These are phyloP conservation scores for Lentinus brumalis DNA, from an alignment of 768 basidiomycete genomes.

Conservation along the genomic window DNA sequence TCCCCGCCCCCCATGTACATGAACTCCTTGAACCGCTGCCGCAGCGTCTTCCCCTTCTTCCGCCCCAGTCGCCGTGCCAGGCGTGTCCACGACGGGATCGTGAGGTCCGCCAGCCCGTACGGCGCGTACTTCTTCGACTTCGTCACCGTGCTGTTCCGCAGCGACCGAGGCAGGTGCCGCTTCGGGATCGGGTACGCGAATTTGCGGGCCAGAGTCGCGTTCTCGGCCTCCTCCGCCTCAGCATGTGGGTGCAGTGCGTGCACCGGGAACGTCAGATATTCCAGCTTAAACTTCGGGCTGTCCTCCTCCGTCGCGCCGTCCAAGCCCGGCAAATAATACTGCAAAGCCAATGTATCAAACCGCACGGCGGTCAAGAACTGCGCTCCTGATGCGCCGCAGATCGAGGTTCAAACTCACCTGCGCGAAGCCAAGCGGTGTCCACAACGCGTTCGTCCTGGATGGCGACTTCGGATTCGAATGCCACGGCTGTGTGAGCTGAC, in stretches of 20 bases:
- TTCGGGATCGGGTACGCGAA: slow-evolving; percentile 57
- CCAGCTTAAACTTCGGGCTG: slow-evolving; percentile 68
- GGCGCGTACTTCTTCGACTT: slow-evolving; percentile 61
- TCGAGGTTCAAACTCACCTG: slow-evolving; percentile 56
- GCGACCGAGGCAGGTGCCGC: slow-evolving; percentile 51
- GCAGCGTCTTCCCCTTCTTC: slow-evolving; percentile 52
- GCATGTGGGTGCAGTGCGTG: slow-evolving; percentile 42
- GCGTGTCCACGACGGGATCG: slow-evolving; percentile 70
- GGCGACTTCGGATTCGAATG: slow-evolving; percentile 66
- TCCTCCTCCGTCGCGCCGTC: slow-evolving; percentile 46
- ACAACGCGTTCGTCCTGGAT: slow-evolving; percentile 66
- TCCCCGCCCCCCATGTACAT: slow-evolving; percentile 64
- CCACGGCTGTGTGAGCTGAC: slow-evolving; percentile 61
- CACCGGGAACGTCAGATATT: slow-evolving; percentile 70
- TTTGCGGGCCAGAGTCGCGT: slow-evolving; percentile 17
- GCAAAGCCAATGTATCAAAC: slow-evolving; percentile 13
- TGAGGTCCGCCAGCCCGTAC: slow-evolving; percentile 76
- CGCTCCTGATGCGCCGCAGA: background rate
- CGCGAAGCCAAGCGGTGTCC: slow-evolving; percentile 81
- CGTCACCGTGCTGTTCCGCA: slow-evolving; percentile 44
- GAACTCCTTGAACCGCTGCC: slow-evolving; percentile 64
- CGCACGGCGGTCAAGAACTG: slow-evolving; percentile 1
- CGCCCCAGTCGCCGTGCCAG: slow-evolving; percentile 66
- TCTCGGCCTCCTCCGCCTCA: slow-evolving; percentile 18
- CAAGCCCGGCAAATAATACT: slow-evolving; percentile 67